phyloP scores from a whole-genome alignment of 345 rosid genomes.

The Boechera stricta region DNA sequence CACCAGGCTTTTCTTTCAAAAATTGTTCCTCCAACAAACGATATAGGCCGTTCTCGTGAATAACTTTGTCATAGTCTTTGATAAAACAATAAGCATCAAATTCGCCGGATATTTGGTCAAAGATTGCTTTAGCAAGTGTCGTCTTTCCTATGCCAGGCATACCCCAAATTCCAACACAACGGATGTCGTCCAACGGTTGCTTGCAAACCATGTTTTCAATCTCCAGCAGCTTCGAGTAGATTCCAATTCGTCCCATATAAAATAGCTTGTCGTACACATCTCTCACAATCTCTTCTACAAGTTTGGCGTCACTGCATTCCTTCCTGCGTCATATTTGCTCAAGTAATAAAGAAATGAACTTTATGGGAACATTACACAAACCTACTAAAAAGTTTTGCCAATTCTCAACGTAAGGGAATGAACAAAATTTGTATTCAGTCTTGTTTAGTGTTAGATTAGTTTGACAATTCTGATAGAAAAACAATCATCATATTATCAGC shows the following conservation, averaged over 20 bases:
- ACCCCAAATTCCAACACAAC: conserved; percentile 20
- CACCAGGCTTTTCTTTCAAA: neutral
- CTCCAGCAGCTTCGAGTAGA: conserved; percentile 15
- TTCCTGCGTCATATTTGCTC: neutral
- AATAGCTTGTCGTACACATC: neutral
- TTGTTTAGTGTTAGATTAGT: too few relatives aligned
- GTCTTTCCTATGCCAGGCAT: conserved; percentile 35
- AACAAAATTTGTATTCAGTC: too few relatives aligned
- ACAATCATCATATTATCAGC: too few relatives aligned
- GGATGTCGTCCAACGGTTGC: neutral
- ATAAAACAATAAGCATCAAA: conserved; percentile 20
- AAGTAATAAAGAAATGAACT: too few relatives aligned
- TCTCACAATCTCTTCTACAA: conserved; percentile 18
- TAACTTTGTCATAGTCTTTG: neutral
- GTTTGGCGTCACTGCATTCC: conserved; percentile 12
- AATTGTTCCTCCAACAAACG: neutral
- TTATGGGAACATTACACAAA: too few relatives aligned
- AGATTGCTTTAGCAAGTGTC: conserved; percentile 15
- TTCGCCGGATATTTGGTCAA: neutral
- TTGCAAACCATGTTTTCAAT: conserved; percentile 8
- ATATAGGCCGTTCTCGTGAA: conserved; percentile 6
- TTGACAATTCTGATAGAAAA: too few relatives aligned
- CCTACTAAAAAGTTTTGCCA: too few relatives aligned
- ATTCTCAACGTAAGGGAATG: too few relatives aligned
- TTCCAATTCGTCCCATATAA: neutral